Evolutionary conservation across 306 rosid species (phyloP).

Genomic region (Geum urbanum): DNA sequence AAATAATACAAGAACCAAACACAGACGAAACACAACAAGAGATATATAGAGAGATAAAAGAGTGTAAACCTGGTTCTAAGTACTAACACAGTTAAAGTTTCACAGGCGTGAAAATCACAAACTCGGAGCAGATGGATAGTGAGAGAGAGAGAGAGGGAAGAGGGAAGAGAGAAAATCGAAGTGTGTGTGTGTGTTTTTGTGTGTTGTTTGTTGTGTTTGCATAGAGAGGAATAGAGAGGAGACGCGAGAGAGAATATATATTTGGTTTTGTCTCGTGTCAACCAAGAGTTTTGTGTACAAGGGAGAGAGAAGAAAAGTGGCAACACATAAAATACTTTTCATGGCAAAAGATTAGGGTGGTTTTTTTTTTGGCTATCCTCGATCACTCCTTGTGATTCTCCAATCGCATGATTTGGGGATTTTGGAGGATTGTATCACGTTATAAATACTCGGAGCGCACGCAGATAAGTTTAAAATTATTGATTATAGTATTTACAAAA

Average conservation of each 20-base stretch:
- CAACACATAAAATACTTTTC: conserved; percentile 2
- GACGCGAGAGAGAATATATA: conserved; percentile 23
- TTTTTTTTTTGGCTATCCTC: not conserved
- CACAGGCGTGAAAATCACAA: conserved; percentile 26
- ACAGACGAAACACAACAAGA: not conserved
- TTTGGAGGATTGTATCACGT: not conserved
- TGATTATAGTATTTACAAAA: not conserved
- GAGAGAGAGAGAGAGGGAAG: conserved; percentile 16
- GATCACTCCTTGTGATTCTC: not conserved
- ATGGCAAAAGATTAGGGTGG: not conserved
- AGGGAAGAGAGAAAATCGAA: conserved; percentile 20
- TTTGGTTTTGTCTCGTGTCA: conserved; percentile 5
- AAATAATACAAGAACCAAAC: conserved; percentile 19
- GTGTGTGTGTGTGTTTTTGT: not conserved
- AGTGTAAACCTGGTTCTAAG: conserved; percentile 32
- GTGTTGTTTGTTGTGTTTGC: not conserved
- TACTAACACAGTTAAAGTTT: conserved; percentile 21
- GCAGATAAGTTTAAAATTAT: not conserved
- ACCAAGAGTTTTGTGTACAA: conserved; percentile 5
- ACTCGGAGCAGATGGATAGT: conserved; percentile 21
- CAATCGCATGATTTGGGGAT: not conserved
- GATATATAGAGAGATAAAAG: conserved; percentile 11
- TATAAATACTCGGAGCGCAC: not conserved
- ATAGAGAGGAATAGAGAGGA: conserved; percentile 6
- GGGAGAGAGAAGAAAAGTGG: not conserved